phyloP scores from a whole-genome alignment of 2,329 filamentous ascomycete species.

The Penicillium crustosum region DNA sequence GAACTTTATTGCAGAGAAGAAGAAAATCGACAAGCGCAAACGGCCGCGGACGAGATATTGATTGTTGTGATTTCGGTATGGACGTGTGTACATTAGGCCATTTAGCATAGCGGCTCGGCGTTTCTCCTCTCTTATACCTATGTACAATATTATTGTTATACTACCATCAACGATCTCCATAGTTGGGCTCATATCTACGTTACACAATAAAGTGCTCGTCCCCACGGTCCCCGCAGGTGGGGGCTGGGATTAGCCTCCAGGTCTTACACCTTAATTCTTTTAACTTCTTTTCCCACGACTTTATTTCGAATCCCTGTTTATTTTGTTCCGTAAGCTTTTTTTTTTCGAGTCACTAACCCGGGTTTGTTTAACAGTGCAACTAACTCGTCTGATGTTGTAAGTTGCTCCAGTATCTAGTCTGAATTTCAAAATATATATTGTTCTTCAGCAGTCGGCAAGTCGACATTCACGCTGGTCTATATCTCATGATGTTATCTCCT shows the following conservation, averaged over 20 bases:
- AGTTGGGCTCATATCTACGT: background rate
- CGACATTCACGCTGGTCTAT: background rate
- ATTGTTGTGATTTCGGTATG: background rate
- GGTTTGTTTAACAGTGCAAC: background rate
- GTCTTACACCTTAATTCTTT: background rate
- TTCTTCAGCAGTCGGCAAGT: background rate
- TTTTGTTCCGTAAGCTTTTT: background rate
- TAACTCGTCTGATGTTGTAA: too few relatives aligned
- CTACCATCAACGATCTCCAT: background rate
- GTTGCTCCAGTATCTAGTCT: background rate
- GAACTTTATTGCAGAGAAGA: conserved; percentile 35
- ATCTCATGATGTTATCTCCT: conserved; percentile 29
- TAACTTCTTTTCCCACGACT: background rate
- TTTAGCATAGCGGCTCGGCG: conserved; percentile 24
- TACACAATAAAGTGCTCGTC: background rate
- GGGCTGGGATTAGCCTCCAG: background rate
- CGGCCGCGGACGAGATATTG: conserved; percentile 19
- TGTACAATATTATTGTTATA: background rate
- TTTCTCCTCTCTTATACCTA: conserved; percentile 9
- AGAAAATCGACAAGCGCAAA: conserved; percentile 33
- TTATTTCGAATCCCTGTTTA: background rate
- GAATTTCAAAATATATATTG: background rate
- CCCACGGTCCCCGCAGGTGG: conserved; percentile 4
- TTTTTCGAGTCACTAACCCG: background rate
- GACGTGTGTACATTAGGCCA: conserved; percentile 21